A percentile compares a stretch with the other conserved stretches of the same genome.
These are phyloP conservation scores for Globisporangium abappressorium DNA, from an alignment of 352 stramenopile genomes.

Conservation along the genomic window DNA sequence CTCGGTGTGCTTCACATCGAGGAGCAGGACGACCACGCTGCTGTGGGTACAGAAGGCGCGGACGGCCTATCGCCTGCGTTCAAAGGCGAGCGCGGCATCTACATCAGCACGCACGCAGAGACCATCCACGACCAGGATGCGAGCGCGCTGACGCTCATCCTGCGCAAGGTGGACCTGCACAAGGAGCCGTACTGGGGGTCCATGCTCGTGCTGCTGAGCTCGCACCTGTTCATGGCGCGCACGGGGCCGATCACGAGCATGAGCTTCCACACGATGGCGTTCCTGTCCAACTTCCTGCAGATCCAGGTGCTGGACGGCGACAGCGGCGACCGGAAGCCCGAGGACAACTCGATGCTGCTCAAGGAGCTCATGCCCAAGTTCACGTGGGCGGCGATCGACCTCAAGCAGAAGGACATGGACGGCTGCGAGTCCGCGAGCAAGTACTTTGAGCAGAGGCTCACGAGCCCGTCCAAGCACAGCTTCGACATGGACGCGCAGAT, in stretches of 20 bases:
- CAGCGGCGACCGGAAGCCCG: slow-evolving; percentile 9
- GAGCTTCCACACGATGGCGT: slow-evolving; percentile 46
- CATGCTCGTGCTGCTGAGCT: slow-evolving; percentile 56
- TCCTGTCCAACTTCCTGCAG: slow-evolving; percentile 45
- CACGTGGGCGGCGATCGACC: slow-evolving; percentile 68
- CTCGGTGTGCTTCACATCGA: slow-evolving; percentile 48
- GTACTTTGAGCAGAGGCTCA: slow-evolving; percentile 72
- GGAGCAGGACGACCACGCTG: slow-evolving; percentile 14
- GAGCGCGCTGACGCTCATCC: slow-evolving; percentile 43
- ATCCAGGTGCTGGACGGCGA: slow-evolving; percentile 38
- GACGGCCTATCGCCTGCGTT: neutral
- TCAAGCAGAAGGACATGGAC: slow-evolving; percentile 81
- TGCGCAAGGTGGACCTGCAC: slow-evolving; percentile 46
- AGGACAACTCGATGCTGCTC: slow-evolving; percentile 43
- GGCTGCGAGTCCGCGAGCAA: slow-evolving; percentile 53
- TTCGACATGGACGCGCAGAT: slow-evolving; percentile 50
- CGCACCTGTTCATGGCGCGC: slow-evolving; percentile 48
- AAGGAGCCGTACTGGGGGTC: slow-evolving; percentile 61
- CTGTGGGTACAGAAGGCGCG: neutral
- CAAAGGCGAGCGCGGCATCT: slow-evolving; percentile 43
- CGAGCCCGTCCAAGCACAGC: slow-evolving; percentile 29
- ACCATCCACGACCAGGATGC: slow-evolving; percentile 49
- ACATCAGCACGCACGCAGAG: slow-evolving; percentile 43
- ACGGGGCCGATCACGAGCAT: slow-evolving; percentile 32
- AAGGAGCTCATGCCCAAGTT: slow-evolving; percentile 50